Evolutionary conservation across 177 flowering plant species (phyloP).

Genomic region (Vitis hybrid): DNA sequence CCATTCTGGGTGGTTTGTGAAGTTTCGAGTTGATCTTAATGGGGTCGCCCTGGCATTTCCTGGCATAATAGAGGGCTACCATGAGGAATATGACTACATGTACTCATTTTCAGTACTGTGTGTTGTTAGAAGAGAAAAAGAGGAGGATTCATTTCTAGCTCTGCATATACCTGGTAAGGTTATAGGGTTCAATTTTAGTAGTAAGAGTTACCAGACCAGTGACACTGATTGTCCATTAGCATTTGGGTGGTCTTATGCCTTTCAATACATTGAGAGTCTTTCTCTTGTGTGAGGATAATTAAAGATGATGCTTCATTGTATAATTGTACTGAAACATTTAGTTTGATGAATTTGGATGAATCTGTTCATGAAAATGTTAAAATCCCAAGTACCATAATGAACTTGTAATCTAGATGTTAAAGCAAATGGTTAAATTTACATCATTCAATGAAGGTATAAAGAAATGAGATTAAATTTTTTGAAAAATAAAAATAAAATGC

Average conservation of each 20-base stretch:
- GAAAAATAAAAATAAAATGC: too few species aligned
- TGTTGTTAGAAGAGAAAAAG: neutral
- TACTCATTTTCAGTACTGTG: neutral
- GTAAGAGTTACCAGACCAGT: neutral
- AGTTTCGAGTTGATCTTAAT: neutral
- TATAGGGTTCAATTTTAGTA: neutral
- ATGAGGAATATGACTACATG: neutral
- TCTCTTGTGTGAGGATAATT: neutral
- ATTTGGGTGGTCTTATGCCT: neutral
- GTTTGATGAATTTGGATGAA: too few species aligned
- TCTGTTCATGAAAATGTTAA: too few species aligned
- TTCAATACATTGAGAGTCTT: neutral
- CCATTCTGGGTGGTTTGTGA: neutral
- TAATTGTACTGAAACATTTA: too few species aligned
- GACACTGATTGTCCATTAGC: neutral
- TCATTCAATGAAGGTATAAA: too few species aligned
- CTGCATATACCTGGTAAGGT: neutral
- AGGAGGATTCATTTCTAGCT: neutral
- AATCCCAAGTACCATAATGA: too few species aligned
- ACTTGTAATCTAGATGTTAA: too few species aligned
- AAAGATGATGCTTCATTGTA: too few species aligned
- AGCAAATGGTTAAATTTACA: too few species aligned
- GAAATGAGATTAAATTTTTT: too few species aligned
- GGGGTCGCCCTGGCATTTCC: neutral
- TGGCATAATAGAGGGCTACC: neutral